Evolutionary conservation across 2,329 filamentous ascomycete genomes (phyloP).

Genomic region (Rhinocladiella similis): DNA sequence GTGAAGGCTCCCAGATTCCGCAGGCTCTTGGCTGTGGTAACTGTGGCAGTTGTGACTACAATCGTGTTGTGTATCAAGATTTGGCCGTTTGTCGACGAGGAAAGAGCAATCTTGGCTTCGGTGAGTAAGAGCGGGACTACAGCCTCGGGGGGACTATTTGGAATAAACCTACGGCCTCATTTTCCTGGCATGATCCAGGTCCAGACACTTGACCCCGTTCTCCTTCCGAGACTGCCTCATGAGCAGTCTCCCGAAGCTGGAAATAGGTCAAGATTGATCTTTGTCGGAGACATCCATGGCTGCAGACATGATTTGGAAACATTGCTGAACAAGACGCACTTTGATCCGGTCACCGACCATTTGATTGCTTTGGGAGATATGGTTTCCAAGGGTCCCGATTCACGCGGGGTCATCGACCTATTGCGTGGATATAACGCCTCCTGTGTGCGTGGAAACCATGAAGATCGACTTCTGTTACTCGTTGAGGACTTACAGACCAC

Average conservation of each 20-base stretch:
- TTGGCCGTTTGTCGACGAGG: conserved; percentile 17
- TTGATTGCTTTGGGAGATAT: conserved; percentile 76
- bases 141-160: conserved; percentile 42
- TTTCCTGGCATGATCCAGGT: conserved; percentile 54
- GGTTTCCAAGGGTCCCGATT: conserved; percentile 85
- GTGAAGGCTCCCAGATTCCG: conserved; percentile 43
- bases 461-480: conserved; percentile 77
- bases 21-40: conserved; percentile 25
- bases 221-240: conserved; percentile 41
- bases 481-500: conserved; percentile 48
- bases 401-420: conserved; percentile 71
- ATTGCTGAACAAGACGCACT: conserved; percentile 67
- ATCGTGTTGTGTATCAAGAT: conserved; percentile 20
- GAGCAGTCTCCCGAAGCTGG: conserved; percentile 32
- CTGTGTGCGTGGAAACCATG: conserved; percentile 88
- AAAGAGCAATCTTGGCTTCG: conserved; percentile 30
- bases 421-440: conserved; percentile 73
- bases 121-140: conserved; percentile 32
- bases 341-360: conserved; percentile 65
- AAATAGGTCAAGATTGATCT: conserved; percentile 62
- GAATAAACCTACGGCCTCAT: conserved; percentile 47
- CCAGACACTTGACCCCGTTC: conserved; percentile 47
- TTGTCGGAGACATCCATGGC: conserved; percentile 92
- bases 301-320: conserved; percentile 65
- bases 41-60: conserved; percentile 5